Percentiles rank a stretch among this genome's conserved stretches.
Evolutionary conservation across 2,329 filamentous ascomycete genomes (phyloP).

Genomic region (Aspergillus intermedius): DNA sequence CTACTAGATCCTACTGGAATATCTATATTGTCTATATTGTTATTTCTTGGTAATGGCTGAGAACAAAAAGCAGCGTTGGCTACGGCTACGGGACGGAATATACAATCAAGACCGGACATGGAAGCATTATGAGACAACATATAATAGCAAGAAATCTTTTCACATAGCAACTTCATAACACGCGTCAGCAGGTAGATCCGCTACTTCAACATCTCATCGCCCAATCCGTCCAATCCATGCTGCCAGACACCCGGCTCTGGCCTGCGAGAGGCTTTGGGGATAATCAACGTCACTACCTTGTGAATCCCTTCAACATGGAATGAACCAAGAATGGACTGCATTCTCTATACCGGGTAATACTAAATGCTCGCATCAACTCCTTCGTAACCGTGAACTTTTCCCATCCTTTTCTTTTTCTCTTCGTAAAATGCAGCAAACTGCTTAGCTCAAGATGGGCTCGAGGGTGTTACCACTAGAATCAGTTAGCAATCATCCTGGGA

Average conservation of each 20-base stretch:
- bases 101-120: neutral
- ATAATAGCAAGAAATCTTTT: constrained; percentile 19
- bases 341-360: constrained; percentile 28
- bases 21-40: neutral
- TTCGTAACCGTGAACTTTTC: constrained; percentile 22
- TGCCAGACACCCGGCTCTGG: constrained; percentile 5
- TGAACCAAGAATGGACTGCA: constrained; percentile 10
- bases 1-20: neutral
- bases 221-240: constrained; percentile 11
- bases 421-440: constrained; percentile 9
- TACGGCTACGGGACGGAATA: neutral
- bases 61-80: neutral
- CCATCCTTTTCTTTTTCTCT: constrained; percentile 6
- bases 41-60: neutral
- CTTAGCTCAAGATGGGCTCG: constrained; percentile 39
- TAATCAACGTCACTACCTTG: neutral
- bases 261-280: neutral
- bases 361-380: constrained; percentile 20
- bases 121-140: constrained; percentile 14
- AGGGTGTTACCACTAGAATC: constrained; percentile 40
- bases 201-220: constrained; percentile 21
- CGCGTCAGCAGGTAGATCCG: constrained; percentile 22
- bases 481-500: constrained; percentile 8
- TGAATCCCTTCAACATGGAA: constrained; percentile 8
- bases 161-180: constrained; percentile 29